Percentiles rank a stretch among this genome's conserved stretches.
These are phyloP conservation scores for Mycena citricolor DNA, from an alignment of 1,284 basidiomycete genomes.

Conservation along the genomic window DNA sequence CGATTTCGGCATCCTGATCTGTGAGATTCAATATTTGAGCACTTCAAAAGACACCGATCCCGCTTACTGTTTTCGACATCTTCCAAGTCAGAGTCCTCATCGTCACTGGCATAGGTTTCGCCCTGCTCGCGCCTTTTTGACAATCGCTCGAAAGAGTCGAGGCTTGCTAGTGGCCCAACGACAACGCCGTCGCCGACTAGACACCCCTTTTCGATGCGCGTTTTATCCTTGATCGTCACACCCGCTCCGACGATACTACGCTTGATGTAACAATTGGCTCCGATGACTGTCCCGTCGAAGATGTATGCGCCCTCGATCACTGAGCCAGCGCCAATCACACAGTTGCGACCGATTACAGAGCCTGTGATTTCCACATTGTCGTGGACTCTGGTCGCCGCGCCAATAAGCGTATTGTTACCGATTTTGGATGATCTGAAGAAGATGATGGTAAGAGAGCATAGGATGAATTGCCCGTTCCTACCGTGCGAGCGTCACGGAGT, in stretches of 20 bases:
- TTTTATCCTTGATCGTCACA: constrained; percentile 70
- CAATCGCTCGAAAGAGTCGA: constrained; percentile 74
- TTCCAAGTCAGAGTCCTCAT: constrained; percentile 34
- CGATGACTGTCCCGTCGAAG: constrained; percentile 79
- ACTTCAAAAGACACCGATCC: constrained; percentile 4
- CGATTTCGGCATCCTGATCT: constrained; percentile 42
- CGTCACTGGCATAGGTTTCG: constrained; percentile 24
- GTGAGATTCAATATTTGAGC: constrained; percentile 4
- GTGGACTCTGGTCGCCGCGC: constrained; percentile 63
- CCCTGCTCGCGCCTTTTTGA: constrained; percentile 49
- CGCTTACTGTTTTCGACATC: constrained; percentile 57
- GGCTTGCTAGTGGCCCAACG: constrained; percentile 69
- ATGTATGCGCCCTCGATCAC: constrained; percentile 77
- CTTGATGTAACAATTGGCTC: constrained; percentile 73
- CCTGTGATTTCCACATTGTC: constrained; percentile 63
- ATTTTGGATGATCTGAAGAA: constrained; percentile 71
- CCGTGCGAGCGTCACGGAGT: constrained; percentile 75
- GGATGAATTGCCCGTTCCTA: too few relatives aligned
- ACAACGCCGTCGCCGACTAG: constrained; percentile 80
- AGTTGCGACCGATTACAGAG: constrained; percentile 78
- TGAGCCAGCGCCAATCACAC: constrained; percentile 64
- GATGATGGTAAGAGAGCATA: too few relatives aligned
- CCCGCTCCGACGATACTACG: constrained; percentile 79
- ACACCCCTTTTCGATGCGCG: constrained; percentile 65
- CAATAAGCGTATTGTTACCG: constrained; percentile 81